Evolutionary conservation across 495 filamentous ascomycete species (phyloP).

Genomic region (Xylaria castorea): DNA sequence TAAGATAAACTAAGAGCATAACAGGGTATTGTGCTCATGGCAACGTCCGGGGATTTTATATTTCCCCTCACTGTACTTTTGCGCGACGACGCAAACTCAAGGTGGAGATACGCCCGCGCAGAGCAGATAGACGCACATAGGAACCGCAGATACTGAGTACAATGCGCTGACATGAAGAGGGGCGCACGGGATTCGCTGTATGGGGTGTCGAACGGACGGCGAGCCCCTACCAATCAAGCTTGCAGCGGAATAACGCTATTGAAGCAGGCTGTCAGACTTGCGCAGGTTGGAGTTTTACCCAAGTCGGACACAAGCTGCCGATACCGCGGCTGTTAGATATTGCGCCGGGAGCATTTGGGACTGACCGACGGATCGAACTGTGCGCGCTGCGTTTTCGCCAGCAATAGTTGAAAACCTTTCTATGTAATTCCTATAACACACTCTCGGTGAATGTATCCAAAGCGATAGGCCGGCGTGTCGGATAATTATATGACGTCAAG

Average conservation of each 20-base stretch:
- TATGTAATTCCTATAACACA: neutral
- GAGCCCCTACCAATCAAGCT: conserved; percentile 14
- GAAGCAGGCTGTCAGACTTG: conserved; percentile 17
- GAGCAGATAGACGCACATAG: neutral
- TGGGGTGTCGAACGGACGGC: neutral
- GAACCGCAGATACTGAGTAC: conserved; percentile 9
- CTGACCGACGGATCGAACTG: neutral
- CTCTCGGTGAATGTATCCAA: neutral
- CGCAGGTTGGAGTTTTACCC: neutral
- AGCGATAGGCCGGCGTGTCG: neutral
- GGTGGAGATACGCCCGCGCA: conserved; percentile 35
- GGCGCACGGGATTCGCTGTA: conserved; percentile 2
- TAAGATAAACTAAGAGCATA: neutral
- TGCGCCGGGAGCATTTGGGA: conserved; percentile 12
- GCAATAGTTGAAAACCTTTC: neutral
- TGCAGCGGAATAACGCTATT: conserved; percentile 17
- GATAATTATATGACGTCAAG: neutral
- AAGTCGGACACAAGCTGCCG: conserved; percentile 8
- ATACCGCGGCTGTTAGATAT: neutral
- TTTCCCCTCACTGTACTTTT: conserved; percentile 29
- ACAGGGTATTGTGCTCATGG: conserved; percentile 2
- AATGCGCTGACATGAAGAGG: neutral
- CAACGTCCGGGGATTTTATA: conserved; percentile 31
- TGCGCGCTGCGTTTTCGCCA: neutral
- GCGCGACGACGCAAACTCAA: conserved; percentile 41